phyloP scores from a whole-genome alignment of 345 rosid genomes.

The Reutealis trisperma region DNA sequence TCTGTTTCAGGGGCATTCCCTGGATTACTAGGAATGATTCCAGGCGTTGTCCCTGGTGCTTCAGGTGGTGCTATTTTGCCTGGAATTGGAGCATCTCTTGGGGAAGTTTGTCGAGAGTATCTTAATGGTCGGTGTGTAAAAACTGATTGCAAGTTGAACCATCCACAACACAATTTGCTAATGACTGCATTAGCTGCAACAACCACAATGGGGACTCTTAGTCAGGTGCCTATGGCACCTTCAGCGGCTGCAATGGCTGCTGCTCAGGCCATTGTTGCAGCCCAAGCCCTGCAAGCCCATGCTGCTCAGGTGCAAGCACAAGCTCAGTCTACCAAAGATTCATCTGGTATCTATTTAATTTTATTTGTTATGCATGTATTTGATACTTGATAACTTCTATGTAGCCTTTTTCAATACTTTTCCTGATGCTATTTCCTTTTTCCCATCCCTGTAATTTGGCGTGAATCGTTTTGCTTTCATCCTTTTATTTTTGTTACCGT shows the following conservation, averaged over 20 bases:
- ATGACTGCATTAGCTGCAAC: constrained; percentile 97
- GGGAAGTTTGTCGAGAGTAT: constrained; percentile 94
- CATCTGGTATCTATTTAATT: constrained; percentile 50
- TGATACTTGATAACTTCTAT: background rate
- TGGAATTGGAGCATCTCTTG: constrained; percentile 93
- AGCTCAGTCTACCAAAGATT: constrained; percentile 60
- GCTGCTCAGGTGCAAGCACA: constrained; percentile 97
- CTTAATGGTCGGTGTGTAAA: constrained; percentile 80
- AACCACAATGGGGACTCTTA: constrained; percentile 82
- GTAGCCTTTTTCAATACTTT: background rate
- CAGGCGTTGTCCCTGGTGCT: constrained; percentile 84
- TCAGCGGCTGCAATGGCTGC: constrained; percentile 99
- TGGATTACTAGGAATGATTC: constrained; percentile 90
- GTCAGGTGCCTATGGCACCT: constrained; percentile 99
- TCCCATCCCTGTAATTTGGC: background rate
- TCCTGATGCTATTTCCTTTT: background rate
- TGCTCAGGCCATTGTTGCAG: constrained; percentile 99
- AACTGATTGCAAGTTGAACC: constrained; percentile 82
- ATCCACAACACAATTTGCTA: constrained; percentile 87
- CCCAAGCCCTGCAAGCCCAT: constrained; percentile 99
- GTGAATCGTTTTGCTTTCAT: background rate
- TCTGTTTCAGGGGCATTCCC: constrained; percentile 97
- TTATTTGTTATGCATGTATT: background rate
- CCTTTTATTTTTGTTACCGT: background rate
- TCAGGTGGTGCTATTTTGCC: constrained; percentile 96